phyloP scores from a whole-genome alignment of 441 rosid genomes.

The Heliophila coronopifolia region DNA sequence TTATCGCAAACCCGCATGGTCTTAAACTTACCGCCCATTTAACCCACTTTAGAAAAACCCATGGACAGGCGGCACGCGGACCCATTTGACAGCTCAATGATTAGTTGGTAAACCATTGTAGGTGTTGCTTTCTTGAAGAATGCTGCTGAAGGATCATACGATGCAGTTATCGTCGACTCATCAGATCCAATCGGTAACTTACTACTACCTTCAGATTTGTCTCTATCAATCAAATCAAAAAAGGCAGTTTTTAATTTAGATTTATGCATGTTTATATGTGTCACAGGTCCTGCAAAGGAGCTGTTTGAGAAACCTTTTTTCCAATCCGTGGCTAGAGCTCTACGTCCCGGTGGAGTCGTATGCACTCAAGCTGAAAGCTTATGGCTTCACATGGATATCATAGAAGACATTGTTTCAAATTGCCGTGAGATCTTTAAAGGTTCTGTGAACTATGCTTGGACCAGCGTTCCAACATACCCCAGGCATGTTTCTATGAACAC shows the following conservation, averaged over 20 bases:
- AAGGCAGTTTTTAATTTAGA: not conserved
- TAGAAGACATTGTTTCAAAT: constrained; percentile 40
- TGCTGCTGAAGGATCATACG: constrained; percentile 51
- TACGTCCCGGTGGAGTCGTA: constrained; percentile 63
- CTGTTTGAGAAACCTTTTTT: constrained; percentile 44
- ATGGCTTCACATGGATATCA: constrained; percentile 47
- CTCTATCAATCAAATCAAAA: not conserved
- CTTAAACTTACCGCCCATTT: too few species aligned
- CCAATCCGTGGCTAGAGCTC: constrained; percentile 46
- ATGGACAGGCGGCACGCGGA: too few species aligned
- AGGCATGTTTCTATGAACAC: constrained; percentile 35
- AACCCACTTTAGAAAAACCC: too few species aligned
- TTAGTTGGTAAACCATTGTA: constrained; percentile 17
- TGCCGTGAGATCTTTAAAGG: constrained; percentile 56
- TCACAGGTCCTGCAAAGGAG: constrained; percentile 50
- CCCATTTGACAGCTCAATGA: too few species aligned
- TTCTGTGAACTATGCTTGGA: constrained; percentile 67
- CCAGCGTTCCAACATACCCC: constrained; percentile 55
- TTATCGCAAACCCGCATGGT: too few species aligned
- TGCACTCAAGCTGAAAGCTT: constrained; percentile 68
- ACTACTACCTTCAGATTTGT: not conserved
- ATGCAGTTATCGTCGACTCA: constrained; percentile 65
- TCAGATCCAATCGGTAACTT: constrained; percentile 55
- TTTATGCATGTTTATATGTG: not conserved
- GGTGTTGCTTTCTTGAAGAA: constrained; percentile 57